Base-by-base conservation (phyloP, 257 asterid species). In the Penstemon barbatus region DNA sequence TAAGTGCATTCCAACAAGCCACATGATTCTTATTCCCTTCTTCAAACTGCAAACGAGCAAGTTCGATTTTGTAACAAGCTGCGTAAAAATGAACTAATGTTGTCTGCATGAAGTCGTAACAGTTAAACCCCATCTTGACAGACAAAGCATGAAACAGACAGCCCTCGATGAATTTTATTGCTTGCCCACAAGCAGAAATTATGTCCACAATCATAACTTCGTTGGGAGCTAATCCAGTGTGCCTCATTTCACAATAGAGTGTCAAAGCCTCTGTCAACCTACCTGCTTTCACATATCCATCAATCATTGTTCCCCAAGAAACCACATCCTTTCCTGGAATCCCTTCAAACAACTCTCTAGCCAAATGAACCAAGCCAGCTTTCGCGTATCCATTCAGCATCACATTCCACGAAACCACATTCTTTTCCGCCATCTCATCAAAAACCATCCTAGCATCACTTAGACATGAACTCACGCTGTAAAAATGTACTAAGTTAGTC, bases 271-370 rank as follows among this genome's bases (percentile, higher is more conserved):
- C 96, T 18, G 45, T 67, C 84, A 86, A 63, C 75, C 85, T 81
- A 60, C 89, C 85, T 4, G 43, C 77, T 75, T 84, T 91, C 66
- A 88, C 72, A 57, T 81, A 90, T 65, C 97, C 86, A 79, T 83
- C 94, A 55, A 93, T 79, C 52, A 93, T 73, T 0, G 97, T 90
- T 52, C 97, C 97, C 99, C 97, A 93, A 57, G 99, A 86, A 71
- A 90, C 86, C 50, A 88, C 92, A 73, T 93, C 96, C 68, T 79
- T 88, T 41, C 18, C 82, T 5, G 77, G 86, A 57, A 90, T 82
- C 51, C n/a, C 77, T 66, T 84, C 87, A 71, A 93, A 93, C 60
- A 90, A 40, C 48, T 85, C 82, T 72, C 80, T 77, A 10, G 81
- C 92, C 19, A 43, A 68, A 69, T 88, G 86, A 37, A 88, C 70